Conservation (phyloP, 805 yeast species). For the Hanseniaspora mollemarum region DNA sequence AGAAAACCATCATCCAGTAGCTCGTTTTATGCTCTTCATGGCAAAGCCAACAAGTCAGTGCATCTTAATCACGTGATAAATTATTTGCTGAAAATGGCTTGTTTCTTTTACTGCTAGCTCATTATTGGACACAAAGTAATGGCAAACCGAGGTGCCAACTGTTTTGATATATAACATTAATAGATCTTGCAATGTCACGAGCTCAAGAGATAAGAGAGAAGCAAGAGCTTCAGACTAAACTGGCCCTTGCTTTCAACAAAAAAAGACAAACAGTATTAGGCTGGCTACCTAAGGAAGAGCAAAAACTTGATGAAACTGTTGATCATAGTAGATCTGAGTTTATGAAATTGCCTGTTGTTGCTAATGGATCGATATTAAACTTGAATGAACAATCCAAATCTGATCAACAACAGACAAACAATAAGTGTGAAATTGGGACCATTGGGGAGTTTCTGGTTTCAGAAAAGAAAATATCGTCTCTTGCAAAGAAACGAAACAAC, state of each 20-base stretch:
- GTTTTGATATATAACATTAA: no score
- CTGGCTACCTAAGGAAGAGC: constrained; percentile 22
- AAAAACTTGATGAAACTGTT: constrained; percentile 8
- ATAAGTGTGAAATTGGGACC: constrained; percentile 25
- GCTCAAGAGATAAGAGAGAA: constrained; percentile 30
- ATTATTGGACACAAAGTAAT: no score
- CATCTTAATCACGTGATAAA: no score
- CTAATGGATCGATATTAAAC: constrained; percentile 27
- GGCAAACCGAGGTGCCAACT: no score
- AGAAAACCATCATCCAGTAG: no score
- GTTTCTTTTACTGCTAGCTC: no score
- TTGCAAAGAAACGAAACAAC: constrained; percentile 27
- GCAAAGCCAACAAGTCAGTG: no score
- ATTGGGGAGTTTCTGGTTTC: constrained; percentile 30
- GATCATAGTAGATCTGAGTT: constrained; percentile 22
- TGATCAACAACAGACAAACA: background rate
- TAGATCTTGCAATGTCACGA: constrained; percentile 28
- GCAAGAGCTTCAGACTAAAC: constrained; percentile 26
- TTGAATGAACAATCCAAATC: constrained; percentile 16
- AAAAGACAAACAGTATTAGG: constrained; percentile 22
- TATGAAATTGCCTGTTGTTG: constrained; percentile 27
- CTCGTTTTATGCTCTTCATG: no score
- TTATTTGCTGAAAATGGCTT: no score
- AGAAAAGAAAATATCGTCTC: constrained; percentile 27
- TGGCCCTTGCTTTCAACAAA: constrained; percentile 24